Conservation (phyloP, 352 stramenopile species). For the Globisporangium abappressorium region DNA sequence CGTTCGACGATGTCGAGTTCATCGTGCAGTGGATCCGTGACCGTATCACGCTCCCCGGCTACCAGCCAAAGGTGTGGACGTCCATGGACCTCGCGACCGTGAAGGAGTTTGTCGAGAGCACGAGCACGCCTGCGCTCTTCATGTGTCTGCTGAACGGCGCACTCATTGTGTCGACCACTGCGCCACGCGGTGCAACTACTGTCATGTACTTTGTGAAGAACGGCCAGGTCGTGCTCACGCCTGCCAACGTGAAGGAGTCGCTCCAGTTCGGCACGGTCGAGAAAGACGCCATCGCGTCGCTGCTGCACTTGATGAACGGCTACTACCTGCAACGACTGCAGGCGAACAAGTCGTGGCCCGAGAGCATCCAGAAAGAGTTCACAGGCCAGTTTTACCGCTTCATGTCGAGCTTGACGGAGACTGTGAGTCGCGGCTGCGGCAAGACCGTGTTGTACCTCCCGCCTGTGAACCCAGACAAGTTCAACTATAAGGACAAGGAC, state of each 20-base stretch:
- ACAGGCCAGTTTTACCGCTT: conserved; percentile 93
- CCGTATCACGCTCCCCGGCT: conserved; percentile 68
- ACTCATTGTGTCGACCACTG: conserved; percentile 53
- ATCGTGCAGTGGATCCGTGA: conserved; percentile 86
- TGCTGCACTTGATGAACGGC: conserved; percentile 84
- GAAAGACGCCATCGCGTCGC: conserved; percentile 72
- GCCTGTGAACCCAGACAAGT: conserved; percentile 72
- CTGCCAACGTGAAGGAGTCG: conserved; percentile 47
- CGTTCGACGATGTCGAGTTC: conserved; percentile 82
- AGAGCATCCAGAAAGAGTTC: conserved; percentile 94
- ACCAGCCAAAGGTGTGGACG: conserved; percentile 67
- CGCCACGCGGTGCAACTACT: conserved; percentile 38
- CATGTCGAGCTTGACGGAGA: conserved; percentile 94
- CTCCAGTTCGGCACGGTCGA: conserved; percentile 80
- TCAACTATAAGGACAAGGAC: conserved; percentile 93
- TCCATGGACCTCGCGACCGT: conserved; percentile 74
- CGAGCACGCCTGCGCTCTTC: conserved; percentile 69
- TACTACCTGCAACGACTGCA: conserved; percentile 82
- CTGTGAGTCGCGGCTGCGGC: conserved; percentile 84
- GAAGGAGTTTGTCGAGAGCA: conserved; percentile 81
- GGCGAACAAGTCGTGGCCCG: conserved; percentile 84
- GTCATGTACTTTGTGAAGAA: conserved; percentile 92
- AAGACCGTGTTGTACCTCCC: conserved; percentile 95
- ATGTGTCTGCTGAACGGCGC: conserved; percentile 44
- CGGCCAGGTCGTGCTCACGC: conserved; percentile 61